These are phyloP conservation scores for Russula dissimulans DNA, from an alignment of 768 basidiomycete genomes.

Conservation along the genomic window DNA sequence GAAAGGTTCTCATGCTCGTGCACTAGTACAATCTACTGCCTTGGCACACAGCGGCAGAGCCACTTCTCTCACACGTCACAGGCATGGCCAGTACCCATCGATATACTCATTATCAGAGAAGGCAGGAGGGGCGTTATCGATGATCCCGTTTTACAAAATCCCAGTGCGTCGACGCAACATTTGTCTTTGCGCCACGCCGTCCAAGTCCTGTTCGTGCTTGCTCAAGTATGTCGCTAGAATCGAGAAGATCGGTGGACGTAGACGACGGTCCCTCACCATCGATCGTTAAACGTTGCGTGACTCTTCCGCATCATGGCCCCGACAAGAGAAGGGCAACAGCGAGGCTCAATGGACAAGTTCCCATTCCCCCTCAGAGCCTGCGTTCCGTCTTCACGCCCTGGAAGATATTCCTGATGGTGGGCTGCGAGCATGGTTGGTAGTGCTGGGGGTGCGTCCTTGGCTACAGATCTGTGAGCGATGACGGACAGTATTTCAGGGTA, in stretches of 20 bases:
- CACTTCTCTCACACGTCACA: no score
- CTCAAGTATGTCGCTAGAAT: not conserved
- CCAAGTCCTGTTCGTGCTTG: not conserved
- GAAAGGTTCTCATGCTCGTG: no score
- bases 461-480: not conserved
- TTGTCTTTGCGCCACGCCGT: not conserved
- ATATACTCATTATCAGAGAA: no score
- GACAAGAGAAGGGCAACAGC: not conserved
- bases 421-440: constrained; percentile 35
- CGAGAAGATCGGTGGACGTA: not conserved
- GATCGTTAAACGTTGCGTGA: not conserved
- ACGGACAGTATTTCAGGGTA: constrained; percentile 3
- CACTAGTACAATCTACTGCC: no score
- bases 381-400: not conserved
- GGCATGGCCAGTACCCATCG: no score
- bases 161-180: no score
- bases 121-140: no score
- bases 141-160: no score
- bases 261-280: not conserved
- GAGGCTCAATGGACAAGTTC: not conserved
- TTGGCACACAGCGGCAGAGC: no score
- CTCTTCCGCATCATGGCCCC: not conserved
- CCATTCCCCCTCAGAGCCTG: not conserved
- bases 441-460: constrained; percentile 29
- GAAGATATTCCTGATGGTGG: constrained; percentile 37